Percentiles rank a stretch among this genome's conserved stretches.
Evolutionary conservation across 768 basidiomycete species (phyloP).

Genomic region (Polyporus arcularius): DNA sequence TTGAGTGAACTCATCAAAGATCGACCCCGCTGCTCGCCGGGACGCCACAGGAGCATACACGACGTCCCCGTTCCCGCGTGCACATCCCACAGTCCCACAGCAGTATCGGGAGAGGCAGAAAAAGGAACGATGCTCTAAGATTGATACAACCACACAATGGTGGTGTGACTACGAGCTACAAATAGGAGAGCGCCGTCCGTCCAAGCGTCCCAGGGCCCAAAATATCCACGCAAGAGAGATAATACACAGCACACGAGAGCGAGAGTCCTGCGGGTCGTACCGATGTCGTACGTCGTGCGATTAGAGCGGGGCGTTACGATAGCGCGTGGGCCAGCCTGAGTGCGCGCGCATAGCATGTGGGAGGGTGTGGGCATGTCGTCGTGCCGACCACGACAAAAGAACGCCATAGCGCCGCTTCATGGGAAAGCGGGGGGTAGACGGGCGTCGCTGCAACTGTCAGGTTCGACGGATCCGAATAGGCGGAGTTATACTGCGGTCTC

Average conservation of each 20-base stretch:
- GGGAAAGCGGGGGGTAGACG: no score
- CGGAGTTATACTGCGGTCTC: conserved; percentile 11
- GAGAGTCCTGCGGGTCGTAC: neutral
- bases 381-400: neutral
- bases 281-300: neutral
- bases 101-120: neutral
- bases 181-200: neutral
- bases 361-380: neutral
- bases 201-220: neutral
- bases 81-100: no score
- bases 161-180: conserved; percentile 16
- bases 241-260: conserved; percentile 8
- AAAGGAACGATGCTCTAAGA: neutral
- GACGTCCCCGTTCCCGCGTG: no score
- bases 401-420: no score
- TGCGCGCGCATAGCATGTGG: neutral
- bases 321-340: neutral
- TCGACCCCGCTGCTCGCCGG: no score
- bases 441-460: no score
- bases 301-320: neutral
- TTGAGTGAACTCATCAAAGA: no score
- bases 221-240: neutral
- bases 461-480: neutral
- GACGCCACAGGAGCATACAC: no score
- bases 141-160: conserved; percentile 12